Conservation (phyloP, 768 basidiomycete species). For the Serendipita sp. region DNA sequence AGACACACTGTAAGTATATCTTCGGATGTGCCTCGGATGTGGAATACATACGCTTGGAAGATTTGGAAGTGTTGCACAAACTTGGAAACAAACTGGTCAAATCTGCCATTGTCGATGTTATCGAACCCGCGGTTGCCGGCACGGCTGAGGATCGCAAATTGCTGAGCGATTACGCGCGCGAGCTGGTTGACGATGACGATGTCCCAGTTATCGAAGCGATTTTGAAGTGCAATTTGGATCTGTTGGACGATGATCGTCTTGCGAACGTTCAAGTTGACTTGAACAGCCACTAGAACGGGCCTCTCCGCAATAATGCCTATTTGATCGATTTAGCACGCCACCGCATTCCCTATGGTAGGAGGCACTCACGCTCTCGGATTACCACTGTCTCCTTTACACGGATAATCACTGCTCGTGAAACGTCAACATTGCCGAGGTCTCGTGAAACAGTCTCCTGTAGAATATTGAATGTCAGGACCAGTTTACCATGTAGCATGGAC, state of each 20-base stretch:
- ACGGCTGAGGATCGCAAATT: slow-evolving; percentile 1
- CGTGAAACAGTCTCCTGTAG: background rate
- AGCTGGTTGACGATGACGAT: background rate
- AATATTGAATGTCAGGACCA: background rate
- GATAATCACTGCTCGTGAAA: background rate
- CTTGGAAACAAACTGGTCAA: background rate
- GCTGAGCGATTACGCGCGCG: background rate
- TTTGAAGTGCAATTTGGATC: background rate
- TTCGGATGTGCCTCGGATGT: background rate
- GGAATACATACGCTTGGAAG: background rate
- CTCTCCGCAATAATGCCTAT: background rate
- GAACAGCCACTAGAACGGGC: background rate
- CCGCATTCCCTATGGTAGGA: no score
- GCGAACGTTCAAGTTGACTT: background rate
- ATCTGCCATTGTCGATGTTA: background rate
- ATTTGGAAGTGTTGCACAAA: slow-evolving; percentile 3
- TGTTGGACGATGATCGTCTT: slow-evolving; percentile 1
- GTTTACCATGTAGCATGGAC: background rate
- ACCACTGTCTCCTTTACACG: background rate
- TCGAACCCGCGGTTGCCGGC: background rate
- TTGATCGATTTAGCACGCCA: background rate
- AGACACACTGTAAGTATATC: background rate
- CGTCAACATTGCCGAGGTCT: background rate
- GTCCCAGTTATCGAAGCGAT: slow-evolving; percentile 6
- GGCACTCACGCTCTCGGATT: background rate